phyloP scores from a whole-genome alignment of 192 early-diverging fungal species.

The Spinellus fusiger region DNA sequence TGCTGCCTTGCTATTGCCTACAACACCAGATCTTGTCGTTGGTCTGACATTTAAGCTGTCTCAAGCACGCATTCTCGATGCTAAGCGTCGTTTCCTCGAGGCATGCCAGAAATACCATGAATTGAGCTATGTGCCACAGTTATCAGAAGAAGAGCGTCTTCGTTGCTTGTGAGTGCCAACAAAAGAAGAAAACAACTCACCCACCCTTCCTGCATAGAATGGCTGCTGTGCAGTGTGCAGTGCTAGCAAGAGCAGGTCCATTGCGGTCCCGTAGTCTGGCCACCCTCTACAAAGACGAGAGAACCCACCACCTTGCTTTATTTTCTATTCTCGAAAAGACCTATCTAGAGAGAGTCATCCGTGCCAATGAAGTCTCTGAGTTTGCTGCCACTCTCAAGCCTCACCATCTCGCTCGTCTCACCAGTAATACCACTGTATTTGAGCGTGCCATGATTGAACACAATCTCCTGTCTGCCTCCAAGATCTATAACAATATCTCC shows the following conservation, averaged over 20 bases:
- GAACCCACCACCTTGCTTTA: constrained; percentile 67
- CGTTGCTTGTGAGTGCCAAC: constrained; percentile 42
- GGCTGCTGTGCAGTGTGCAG: constrained; percentile 84
- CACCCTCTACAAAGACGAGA: constrained; percentile 87
- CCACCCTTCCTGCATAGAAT: constrained; percentile 33
- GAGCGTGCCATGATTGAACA: constrained; percentile 94
- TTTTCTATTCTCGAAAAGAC: constrained; percentile 90
- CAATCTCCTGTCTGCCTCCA: constrained; percentile 82
- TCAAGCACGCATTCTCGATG: constrained; percentile 82
- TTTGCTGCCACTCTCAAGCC: constrained; percentile 66
- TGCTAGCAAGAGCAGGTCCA: constrained; percentile 88
- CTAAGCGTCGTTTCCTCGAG: constrained; percentile 79
- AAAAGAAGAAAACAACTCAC: neutral
- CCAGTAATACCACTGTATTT: constrained; percentile 75
- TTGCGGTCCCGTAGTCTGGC: constrained; percentile 82
- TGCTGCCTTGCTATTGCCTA: constrained; percentile 60
- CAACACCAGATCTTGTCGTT: constrained; percentile 43
- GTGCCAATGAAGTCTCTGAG: constrained; percentile 69
- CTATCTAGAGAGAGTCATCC: constrained; percentile 85
- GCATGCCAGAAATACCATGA: constrained; percentile 82
- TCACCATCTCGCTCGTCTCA: constrained; percentile 73
- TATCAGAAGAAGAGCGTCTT: constrained; percentile 57
- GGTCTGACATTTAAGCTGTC: constrained; percentile 69
- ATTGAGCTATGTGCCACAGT: constrained; percentile 63
- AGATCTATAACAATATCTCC: constrained; percentile 88